phyloP scores from a whole-genome alignment of 1,284 basidiomycete species.

The Athelia sp. region DNA sequence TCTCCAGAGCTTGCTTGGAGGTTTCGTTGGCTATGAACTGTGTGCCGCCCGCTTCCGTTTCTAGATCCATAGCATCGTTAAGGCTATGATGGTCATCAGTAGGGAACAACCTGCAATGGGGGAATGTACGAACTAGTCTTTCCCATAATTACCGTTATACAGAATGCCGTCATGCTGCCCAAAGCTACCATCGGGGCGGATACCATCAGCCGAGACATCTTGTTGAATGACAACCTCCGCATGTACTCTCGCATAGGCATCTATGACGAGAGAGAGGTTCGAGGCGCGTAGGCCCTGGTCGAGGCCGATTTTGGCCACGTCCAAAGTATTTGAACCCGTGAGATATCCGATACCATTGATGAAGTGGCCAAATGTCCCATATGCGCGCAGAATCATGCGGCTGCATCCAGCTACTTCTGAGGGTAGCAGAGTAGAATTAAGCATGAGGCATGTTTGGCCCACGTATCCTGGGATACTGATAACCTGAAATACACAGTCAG shows the following conservation, averaged over 20 bases:
- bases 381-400: conserved; percentile 47
- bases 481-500: conserved; percentile 29
- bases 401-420: conserved; percentile 42
- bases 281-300: conserved; percentile 41
- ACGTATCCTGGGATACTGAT: conserved; percentile 55
- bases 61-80: conserved; percentile 47
- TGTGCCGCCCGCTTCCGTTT: conserved; percentile 49
- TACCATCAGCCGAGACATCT: conserved; percentile 23
- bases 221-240: conserved; percentile 33
- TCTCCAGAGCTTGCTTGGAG: conserved; percentile 40
- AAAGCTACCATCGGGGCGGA: conserved; percentile 30
- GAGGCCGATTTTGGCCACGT: conserved; percentile 52
- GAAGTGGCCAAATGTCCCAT: conserved; percentile 39
- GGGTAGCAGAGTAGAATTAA: conserved; percentile 38
- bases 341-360: conserved; percentile 38
- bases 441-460: conserved; percentile 51
- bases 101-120: not conserved
- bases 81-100: conserved; percentile 24
- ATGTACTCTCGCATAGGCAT: conserved; percentile 46
- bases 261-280: conserved; percentile 37
- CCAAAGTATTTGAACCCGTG: conserved; percentile 60
- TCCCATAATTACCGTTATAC: conserved; percentile 33
- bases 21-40: conserved; percentile 38
- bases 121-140: conserved; percentile 18
- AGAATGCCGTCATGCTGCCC: conserved; percentile 28